Percentiles rank a stretch among this genome's conserved stretches.
Evolutionary conservation across 2,329 filamentous ascomycete species (phyloP).

Genomic region (Lasiodiplodia citricola): DNA sequence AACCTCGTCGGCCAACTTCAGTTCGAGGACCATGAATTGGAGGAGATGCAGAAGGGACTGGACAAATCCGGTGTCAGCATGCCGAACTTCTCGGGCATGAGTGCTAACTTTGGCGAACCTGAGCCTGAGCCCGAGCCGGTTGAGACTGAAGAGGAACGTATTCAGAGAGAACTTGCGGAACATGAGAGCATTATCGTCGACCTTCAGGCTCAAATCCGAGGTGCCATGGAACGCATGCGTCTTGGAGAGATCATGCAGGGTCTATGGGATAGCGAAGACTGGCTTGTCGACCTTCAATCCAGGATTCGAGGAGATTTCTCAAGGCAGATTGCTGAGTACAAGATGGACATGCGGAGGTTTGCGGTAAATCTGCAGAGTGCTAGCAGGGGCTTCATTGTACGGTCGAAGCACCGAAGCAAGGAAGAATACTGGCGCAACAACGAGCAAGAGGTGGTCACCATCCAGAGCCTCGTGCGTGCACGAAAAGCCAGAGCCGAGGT

Average conservation of each 20-base stretch:
- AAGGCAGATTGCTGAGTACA: conserved; percentile 81
- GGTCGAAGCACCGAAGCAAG: conserved; percentile 66
- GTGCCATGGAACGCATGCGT: conserved; percentile 75
- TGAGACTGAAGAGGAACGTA: conserved; percentile 89
- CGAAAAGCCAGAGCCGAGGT: conserved; percentile 58
- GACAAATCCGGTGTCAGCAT: conserved; percentile 94
- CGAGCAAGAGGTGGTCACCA: conserved; percentile 73
- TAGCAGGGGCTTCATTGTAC: conserved; percentile 75
- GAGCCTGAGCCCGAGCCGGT: conserved; percentile 74
- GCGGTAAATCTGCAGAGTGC: conserved; percentile 80
- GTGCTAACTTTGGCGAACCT: conserved; percentile 85
- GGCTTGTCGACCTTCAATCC: conserved; percentile 81
- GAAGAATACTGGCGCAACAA: conserved; percentile 72
- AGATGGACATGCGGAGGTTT: conserved; percentile 81
- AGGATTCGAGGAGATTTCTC: conserved; percentile 87
- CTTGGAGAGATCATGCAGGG: conserved; percentile 84
- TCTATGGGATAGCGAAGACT: conserved; percentile 84
- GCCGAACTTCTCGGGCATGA: conserved; percentile 98
- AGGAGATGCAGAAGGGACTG: conserved; percentile 94
- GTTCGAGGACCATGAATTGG: conserved; percentile 96
- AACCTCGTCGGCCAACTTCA: conserved; percentile 96
- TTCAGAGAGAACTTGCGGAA: conserved; percentile 80
- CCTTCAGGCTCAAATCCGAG: conserved; percentile 84
- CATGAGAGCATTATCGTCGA: conserved; percentile 75
- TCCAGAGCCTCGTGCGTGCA: conserved; percentile 82